Evolutionary conservation across 441 rosid species (phyloP), one percentile per base, ranked within the genome.

Genomic region (Kokia cookei): DNA sequence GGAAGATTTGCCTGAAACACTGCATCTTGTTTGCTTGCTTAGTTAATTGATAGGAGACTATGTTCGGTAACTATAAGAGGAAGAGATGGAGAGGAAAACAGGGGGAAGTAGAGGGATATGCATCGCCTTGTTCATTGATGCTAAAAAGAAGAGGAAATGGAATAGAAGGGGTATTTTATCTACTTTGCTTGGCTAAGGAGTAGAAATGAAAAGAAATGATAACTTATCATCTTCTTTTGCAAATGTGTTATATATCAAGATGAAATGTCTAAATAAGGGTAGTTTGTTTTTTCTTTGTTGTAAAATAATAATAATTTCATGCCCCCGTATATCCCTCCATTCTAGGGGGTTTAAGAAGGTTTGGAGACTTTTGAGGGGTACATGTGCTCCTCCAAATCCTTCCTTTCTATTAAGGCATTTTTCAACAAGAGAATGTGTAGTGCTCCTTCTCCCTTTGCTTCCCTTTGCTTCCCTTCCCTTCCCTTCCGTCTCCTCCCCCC

Each of bases 341-440:
- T 62, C 11, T 35, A 45, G 24, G 10, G 66, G 66, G 10, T 35
- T 62, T 58, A 58, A 12, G 29, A 22, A 64, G 32, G 29, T 63
- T 63, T 63, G 67, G 67, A 63, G 67, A 22, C 67, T 63, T 63
- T 65, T 65, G 53, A 22, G 5, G 69, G 53, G 10, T 65, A 43
- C n/a, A 45, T 43, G 17, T 42, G 35, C n/a, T 19, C 17, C 53
- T 65, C 11, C 17, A 65, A 43, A 42, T 19, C 53, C 35, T 65
- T 65, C 51, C 12, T 45, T 65, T 65, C 29, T 47, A 13, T 7
- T 24, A 24, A 65, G 24, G 35, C 50, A 29, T 67, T 67, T 50
- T 48, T 3, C 14, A 67, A 48, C 43, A 10, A 47, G 17, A 26
- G 40, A 66, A 47, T 47, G 40, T 2, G 7, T 66, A 47, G 13